A percentile compares a stretch with the other conserved stretches of the same genome.
Evolutionary conservation across 2,329 filamentous ascomycete genomes (phyloP).

Genomic region (Pseudogymnoascus sp.): DNA sequence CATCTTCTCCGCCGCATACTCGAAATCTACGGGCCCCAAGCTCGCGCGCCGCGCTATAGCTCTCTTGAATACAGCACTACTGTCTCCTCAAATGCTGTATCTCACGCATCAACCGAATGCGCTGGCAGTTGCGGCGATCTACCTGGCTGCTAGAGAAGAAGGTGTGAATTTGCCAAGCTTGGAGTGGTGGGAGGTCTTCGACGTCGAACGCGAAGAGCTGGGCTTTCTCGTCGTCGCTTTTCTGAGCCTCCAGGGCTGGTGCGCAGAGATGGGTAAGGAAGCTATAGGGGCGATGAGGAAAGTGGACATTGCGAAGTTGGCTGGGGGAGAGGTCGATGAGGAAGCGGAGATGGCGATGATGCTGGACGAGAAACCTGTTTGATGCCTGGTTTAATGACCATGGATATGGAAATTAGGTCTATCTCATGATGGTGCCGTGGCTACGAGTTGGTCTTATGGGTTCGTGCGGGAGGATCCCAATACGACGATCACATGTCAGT

Average conservation of each 20-base stretch:
- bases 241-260: slow-evolving; percentile 65
- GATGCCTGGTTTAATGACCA: not conserved
- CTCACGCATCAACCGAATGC: slow-evolving; percentile 85
- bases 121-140: slow-evolving; percentile 82
- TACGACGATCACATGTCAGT: not conserved
- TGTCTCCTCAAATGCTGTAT: slow-evolving; percentile 85
- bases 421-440: not conserved
- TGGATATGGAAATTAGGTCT: slow-evolving; percentile 1
- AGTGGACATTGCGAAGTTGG: not conserved
- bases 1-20: slow-evolving; percentile 41
- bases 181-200: slow-evolving; percentile 98
- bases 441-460: not conserved
- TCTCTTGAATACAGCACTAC: slow-evolving; percentile 77
- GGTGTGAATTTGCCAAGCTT: slow-evolving; percentile 72
- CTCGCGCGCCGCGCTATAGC: slow-evolving; percentile 63
- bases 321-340: not conserved
- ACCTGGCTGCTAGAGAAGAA: slow-evolving; percentile 74
- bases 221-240: slow-evolving; percentile 87
- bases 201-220: slow-evolving; percentile 88
- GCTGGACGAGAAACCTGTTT: slow-evolving; percentile 7
- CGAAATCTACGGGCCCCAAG: slow-evolving; percentile 35
- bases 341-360: slow-evolving; percentile 3
- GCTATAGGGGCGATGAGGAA: not conserved
- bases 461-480: not conserved
- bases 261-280: slow-evolving; percentile 1